Evolutionary conservation across 2,329 filamentous ascomycete genomes (phyloP), one percentile per base, ranked within the genome.

Genomic region (Colletotrichum acutatum): DNA sequence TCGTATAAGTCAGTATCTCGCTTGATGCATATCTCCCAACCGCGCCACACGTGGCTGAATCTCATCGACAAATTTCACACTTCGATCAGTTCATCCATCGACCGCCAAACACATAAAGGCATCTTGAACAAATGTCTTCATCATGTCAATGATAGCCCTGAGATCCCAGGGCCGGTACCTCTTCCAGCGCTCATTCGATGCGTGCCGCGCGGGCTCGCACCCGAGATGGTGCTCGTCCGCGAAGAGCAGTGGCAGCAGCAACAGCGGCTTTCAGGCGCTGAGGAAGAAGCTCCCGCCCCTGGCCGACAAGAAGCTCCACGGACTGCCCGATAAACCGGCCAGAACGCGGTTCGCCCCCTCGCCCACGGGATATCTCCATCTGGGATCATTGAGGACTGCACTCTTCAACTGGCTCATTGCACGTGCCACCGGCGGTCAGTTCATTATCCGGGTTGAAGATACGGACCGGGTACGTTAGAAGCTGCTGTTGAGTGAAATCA

Each of bases 371-470:
- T 95, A 96, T 78, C 88, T 99, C 28, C 97, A 99, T 83, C 87
- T 99, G 14, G 97, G 97, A 4, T 98, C 95, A 0, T 83, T 99
- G 46, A 89, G 97, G 71, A 99, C 97, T 0, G 97, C 97, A 0
- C 84, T 99, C n/a, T 98, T 95, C 85, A 98, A 98, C 79, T 98
- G 96, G 77, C 86, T 99, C 5, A 88, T 97, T n/a, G 95, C 97
- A 0, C 94, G 92, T 78, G 91, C 93, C 3, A 98, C 97, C 0
- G 92, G 93, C 5, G 97, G 97, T 7, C 93, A 97, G 80, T 99
- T 99, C 78, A 84, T 99, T 12, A 85, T 99, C 62, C 91, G 97
- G 11, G 91, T 99, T 75, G 97, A 99, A 84, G 97, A 99, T 81
- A 99, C 97, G 5, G 97, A 98, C 83, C 94, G 94, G 88, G 94